These are phyloP conservation scores for Botrytis fabae DNA, from an alignment of 2,329 filamentous ascomycete species.

Conservation along the genomic window DNA sequence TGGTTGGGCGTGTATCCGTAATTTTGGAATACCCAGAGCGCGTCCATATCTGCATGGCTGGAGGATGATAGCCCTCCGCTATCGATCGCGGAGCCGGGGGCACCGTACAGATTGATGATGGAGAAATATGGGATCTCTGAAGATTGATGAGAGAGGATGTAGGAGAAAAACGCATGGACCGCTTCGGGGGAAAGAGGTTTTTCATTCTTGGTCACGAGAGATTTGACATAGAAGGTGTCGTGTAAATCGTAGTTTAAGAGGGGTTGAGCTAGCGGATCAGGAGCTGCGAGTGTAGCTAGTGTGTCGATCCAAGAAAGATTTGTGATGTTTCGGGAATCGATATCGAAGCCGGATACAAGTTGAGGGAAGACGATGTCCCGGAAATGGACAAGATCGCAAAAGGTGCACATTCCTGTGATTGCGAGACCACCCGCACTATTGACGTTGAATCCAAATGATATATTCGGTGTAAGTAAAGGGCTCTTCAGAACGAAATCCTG, in stretches of 20 bases:
- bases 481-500: slow-evolving; percentile 45
- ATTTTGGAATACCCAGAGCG: slow-evolving; percentile 34
- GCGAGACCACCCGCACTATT: slow-evolving; percentile 42
- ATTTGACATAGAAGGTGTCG: slow-evolving; percentile 43
- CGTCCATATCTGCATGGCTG: slow-evolving; percentile 29
- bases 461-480: slow-evolving; percentile 44
- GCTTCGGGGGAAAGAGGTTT: slow-evolving; percentile 23
- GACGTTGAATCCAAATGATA: slow-evolving; percentile 46
- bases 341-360: slow-evolving; percentile 43
- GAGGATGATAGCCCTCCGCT: background rate
- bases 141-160: slow-evolving; percentile 25
- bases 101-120: slow-evolving; percentile 35
- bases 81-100: slow-evolving; percentile 27
- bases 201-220: slow-evolving; percentile 19
- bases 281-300: slow-evolving; percentile 30
- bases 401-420: slow-evolving; percentile 46
- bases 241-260: slow-evolving; percentile 42
- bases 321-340: slow-evolving; percentile 31
- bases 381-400: slow-evolving; percentile 42
- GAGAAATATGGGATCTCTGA: slow-evolving; percentile 27
- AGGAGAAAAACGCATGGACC: slow-evolving; percentile 23
- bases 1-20: slow-evolving; percentile 26
- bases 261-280: slow-evolving; percentile 40
- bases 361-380: slow-evolving; percentile 43
- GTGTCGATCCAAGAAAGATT: slow-evolving; percentile 42